phyloP scores from a whole-genome alignment of 2,329 filamentous ascomycete genomes.

The Talaromyces pinophilus region DNA sequence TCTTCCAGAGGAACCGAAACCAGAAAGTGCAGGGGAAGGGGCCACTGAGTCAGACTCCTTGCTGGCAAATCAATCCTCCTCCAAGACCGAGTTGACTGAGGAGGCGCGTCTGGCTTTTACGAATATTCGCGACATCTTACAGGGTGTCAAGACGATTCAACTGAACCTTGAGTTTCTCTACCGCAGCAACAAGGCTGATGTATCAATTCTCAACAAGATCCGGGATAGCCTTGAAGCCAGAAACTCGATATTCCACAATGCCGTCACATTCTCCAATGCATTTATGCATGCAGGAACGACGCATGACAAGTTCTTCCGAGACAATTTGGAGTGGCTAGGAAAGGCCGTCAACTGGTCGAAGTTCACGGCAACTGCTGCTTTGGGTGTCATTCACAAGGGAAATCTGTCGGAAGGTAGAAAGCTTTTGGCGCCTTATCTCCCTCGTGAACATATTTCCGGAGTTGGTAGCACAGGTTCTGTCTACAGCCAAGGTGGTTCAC shows the following conservation, averaged over 20 bases:
- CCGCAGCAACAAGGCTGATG: slow-evolving; percentile 90
- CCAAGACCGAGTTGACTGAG: slow-evolving; percentile 53
- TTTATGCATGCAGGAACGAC: slow-evolving; percentile 99
- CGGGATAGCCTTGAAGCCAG: slow-evolving; percentile 92
- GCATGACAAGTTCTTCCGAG: slow-evolving; percentile 96
- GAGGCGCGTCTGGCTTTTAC: slow-evolving; percentile 58
- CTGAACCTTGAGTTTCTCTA: slow-evolving; percentile 96
- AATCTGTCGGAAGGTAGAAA: slow-evolving; percentile 93
- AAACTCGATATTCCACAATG: slow-evolving; percentile 98
- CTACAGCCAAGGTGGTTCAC: slow-evolving; percentile 92
- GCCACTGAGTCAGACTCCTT: slow-evolving; percentile 61
- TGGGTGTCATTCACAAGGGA: slow-evolving; percentile 94
- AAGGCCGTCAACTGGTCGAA: slow-evolving; percentile 99
- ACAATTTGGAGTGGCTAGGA: slow-evolving; percentile 95
- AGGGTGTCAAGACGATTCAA: slow-evolving; percentile 90
- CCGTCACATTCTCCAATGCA: slow-evolving; percentile 94
- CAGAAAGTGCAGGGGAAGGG: slow-evolving; percentile 54
- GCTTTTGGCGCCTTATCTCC: slow-evolving; percentile 90
- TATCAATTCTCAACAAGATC: slow-evolving; percentile 91
- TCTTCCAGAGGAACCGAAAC: slow-evolving; percentile 58
- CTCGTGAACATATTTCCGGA: slow-evolving; percentile 62
- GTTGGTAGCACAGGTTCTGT: slow-evolving; percentile 78
- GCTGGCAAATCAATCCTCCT: slow-evolving; percentile 51
- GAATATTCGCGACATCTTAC: slow-evolving; percentile 65
- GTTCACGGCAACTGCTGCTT: slow-evolving; percentile 92